A percentile compares a stretch with the other conserved stretches of the same genome.
Conservation (phyloP, 768 basidiomycete genomes). For the Saitozyma podzolica region DNA sequence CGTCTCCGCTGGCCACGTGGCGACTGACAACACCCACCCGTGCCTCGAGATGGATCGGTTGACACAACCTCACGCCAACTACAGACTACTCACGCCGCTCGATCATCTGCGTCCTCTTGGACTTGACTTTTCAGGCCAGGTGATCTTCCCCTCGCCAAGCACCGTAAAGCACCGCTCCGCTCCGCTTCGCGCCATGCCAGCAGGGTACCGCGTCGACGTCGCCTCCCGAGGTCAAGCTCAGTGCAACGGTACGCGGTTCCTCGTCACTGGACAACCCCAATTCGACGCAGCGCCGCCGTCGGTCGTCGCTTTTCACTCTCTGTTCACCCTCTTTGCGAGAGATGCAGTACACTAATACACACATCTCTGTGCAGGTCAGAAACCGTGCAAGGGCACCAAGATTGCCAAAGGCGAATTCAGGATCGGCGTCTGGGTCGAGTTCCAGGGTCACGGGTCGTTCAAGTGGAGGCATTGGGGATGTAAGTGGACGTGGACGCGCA, state of each 20-base stretch:
- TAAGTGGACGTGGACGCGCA: constrained; percentile 29
- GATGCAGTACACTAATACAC: not conserved
- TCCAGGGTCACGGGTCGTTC: constrained; percentile 68
- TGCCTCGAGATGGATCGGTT: too few species aligned
- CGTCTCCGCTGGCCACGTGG: too few species aligned
- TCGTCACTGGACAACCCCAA: not conserved
- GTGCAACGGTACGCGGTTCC: constrained; percentile 33
- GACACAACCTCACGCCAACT: too few species aligned
- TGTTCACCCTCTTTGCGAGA: not conserved
- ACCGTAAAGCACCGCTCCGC: too few species aligned
- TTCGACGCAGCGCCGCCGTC: not conserved
- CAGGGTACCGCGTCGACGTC: constrained; percentile 40
- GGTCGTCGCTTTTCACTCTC: not conserved
- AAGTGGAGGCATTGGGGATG: constrained; percentile 93
- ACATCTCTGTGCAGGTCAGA: constrained; percentile 16
- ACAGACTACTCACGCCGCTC: too few species aligned
- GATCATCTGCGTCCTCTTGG: too few species aligned
- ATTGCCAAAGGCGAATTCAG: constrained; percentile 74
- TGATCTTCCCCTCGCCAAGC: too few species aligned
- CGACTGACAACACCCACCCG: too few species aligned
- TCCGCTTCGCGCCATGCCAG: constrained; percentile 8
- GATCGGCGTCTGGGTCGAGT: constrained; percentile 71
- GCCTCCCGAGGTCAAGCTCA: constrained; percentile 19
- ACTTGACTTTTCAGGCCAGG: too few species aligned
- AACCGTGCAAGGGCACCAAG: constrained; percentile 61